Evolutionary conservation across 192 early-diverging fungal genomes (phyloP), one percentile per base, ranked within the genome.

Genomic region (Backusella mclennaniae): DNA sequence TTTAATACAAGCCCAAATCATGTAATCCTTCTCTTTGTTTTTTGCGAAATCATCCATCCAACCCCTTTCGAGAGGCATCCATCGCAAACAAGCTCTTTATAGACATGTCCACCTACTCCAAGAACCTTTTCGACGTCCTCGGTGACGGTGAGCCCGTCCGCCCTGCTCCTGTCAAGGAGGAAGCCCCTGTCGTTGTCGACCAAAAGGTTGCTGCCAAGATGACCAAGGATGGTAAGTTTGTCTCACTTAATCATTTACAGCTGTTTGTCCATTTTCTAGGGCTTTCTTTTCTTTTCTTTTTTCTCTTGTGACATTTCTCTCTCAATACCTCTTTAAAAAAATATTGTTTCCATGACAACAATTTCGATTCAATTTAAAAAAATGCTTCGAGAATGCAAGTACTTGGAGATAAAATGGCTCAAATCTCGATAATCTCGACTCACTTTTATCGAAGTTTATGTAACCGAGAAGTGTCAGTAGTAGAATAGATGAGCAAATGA

Each of bases 81-180:
- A 73, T 35, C 35, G 39, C 83, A 79, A 53, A 71, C 76, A 74
- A 44, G 29, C 66, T 66, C 75, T 69, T 56, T 49, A 73, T 72
- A 19, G 76, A 80, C 73, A 88, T 87, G 84, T 82, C 85, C 79
- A 84, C 89, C 76, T 85, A 84, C 73, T 91, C 91, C 74, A 82
- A 87, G 75, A 92, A 91, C 85, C 85, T 84, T 76, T 95, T 92
- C 76, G 87, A 88, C 63, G 86, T 93, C 83, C 84, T 93, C 80
- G 83, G 85, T 80, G 88, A 92, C 76, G 86, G 89, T 76, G 89
- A 83, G 23, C 82, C 73, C 69, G 85, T 85, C 79, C 84, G 82
- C 69, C 76, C 80, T 85, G 68, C 81, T 31, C 73, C 76, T 79
- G 42, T 44, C 26, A 44, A 71, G 42, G 70, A 71, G 15, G 68